Evolutionary conservation across 371 early-diverging fungal species (phyloP).

Genomic region (Saksenaea vasiformis): DNA sequence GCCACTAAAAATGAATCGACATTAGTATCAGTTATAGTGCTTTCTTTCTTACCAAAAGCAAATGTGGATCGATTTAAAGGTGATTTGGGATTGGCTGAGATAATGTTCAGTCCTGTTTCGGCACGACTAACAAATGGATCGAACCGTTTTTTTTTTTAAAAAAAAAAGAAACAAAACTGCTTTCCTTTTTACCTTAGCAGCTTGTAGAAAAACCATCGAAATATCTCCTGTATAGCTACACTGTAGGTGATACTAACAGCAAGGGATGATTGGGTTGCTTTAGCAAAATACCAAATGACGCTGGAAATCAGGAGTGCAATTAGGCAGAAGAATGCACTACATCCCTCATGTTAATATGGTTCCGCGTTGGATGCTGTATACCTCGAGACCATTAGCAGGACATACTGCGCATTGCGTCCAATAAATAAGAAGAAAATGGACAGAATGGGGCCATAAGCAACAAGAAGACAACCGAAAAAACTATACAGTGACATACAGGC

Average conservation of each 20-base stretch:
- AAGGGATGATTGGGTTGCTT: constrained; percentile 28
- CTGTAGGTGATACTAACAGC: constrained; percentile 59
- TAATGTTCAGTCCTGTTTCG: constrained; percentile 58
- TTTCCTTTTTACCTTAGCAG: constrained; percentile 38
- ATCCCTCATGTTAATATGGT: neutral
- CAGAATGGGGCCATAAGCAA: constrained; percentile 75
- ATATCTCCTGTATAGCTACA: constrained; percentile 67
- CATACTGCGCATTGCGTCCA: constrained; percentile 68
- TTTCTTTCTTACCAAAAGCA: constrained; percentile 54
- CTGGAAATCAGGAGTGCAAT: constrained; percentile 70
- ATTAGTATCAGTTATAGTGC: neutral
- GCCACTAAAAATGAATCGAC: constrained; percentile 32
- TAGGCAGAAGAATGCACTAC: constrained; percentile 77
- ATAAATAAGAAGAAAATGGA: constrained; percentile 71
- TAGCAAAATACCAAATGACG: constrained; percentile 67
- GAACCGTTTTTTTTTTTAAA: no score
- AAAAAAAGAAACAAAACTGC: neutral
- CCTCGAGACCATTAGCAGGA: constrained; percentile 73
- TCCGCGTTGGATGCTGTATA: constrained; percentile 18
- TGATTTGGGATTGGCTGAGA: constrained; percentile 59
- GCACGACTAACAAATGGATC: constrained; percentile 41
- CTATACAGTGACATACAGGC: constrained; percentile 56
- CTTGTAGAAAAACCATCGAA: constrained; percentile 63
- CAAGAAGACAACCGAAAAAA: constrained; percentile 76
- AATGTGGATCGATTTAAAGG: constrained; percentile 59